Conservation (phyloP, 106 monocot species). For the Dendrobium catenatum region DNA sequence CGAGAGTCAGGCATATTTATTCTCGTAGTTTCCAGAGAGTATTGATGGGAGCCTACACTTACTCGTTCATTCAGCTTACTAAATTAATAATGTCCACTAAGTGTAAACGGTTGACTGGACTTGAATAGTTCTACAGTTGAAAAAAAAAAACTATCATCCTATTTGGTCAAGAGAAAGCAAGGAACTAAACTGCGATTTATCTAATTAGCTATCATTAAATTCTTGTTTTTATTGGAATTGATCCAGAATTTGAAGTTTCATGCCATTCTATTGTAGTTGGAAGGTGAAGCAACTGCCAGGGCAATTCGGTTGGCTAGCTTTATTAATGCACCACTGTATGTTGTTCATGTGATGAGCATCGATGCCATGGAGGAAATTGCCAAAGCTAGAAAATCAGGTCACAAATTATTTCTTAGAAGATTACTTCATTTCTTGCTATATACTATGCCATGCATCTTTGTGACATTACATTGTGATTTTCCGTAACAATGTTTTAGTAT, state of each 20-base stretch:
- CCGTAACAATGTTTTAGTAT: neutral
- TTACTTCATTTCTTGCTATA: neutral
- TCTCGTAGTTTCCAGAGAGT: neutral
- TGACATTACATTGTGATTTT: neutral
- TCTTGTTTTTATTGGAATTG: neutral
- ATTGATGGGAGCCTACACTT: neutral
- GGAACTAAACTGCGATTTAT: neutral
- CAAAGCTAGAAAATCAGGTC: constrained; percentile 80
- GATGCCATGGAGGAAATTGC: constrained; percentile 98
- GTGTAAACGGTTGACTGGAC: neutral
- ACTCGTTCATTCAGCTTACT: neutral
- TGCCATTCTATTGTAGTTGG: constrained; percentile 56
- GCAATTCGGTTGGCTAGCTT: constrained; percentile 88
- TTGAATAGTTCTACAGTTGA: neutral
- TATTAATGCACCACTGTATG: constrained; percentile 89
- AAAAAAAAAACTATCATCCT: neutral
- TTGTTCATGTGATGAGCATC: constrained; percentile 98
- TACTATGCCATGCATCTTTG: neutral
- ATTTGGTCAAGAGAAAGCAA: neutral
- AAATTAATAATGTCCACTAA: neutral
- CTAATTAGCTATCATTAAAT: neutral
- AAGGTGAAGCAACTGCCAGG: constrained; percentile 94
- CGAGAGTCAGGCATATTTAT: neutral
- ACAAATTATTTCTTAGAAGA: neutral
- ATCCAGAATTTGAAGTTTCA: neutral